A percentile compares a stretch with the other conserved stretches of the same genome.
Conservation (phyloP, 2,329 filamentous ascomycete genomes). For the Amauroascus verrucosus region DNA sequence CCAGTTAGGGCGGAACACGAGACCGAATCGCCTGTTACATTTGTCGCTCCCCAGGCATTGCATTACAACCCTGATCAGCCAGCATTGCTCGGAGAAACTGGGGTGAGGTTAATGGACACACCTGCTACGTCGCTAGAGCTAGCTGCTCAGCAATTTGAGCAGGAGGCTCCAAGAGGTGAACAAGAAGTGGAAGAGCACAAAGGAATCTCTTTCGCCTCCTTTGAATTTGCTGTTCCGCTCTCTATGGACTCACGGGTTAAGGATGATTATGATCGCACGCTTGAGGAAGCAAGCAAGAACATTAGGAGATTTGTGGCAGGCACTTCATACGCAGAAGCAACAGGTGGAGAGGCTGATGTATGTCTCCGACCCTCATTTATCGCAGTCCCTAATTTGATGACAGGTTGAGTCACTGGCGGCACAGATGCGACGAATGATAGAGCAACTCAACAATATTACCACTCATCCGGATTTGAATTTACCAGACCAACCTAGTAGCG, state of each 20-base stretch:
- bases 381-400: neutral
- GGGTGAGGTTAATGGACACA: conserved; percentile 3
- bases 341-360: conserved; percentile 21
- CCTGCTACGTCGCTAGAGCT: conserved; percentile 1
- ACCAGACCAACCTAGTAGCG: conserved; percentile 28
- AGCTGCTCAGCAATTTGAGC: conserved; percentile 7
- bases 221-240: conserved; percentile 34
- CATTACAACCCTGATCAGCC: conserved; percentile 17
- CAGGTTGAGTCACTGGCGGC: conserved; percentile 21
- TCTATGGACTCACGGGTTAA: conserved; percentile 38
- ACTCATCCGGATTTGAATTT: conserved; percentile 39
- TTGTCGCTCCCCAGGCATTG: conserved; percentile 24
- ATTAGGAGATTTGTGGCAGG: conserved; percentile 25
- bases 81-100: conserved; percentile 8
- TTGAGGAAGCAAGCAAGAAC: conserved; percentile 23
- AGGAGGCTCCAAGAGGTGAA: conserved; percentile 18
- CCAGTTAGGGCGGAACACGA: conserved; percentile 18
- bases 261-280: conserved; percentile 32
- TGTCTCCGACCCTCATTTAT: conserved; percentile 5
- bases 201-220: conserved; percentile 29
- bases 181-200: conserved; percentile 19
- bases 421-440: conserved; percentile 28
- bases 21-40: conserved; percentile 19
- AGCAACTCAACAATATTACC: conserved; percentile 33
- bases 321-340: neutral